These are phyloP conservation scores for Fusarium drepaniforme DNA, from an alignment of 2,329 filamentous ascomycete genomes.

Conservation along the genomic window DNA sequence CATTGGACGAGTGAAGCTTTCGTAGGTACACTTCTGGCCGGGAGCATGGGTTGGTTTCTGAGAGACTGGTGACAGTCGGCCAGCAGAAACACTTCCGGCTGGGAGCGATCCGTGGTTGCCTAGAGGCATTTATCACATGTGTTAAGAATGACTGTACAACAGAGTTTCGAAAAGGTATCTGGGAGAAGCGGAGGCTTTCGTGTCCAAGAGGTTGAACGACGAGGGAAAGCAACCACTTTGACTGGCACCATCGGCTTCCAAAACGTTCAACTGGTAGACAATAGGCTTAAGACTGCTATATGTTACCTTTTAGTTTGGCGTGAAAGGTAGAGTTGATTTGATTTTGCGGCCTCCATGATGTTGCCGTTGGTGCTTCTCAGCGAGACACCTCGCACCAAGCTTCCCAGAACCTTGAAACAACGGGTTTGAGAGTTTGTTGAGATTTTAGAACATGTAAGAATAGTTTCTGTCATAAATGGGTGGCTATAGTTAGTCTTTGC, in stretches of 20 bases:
- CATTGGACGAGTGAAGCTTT: not conserved
- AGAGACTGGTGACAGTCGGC: not conserved
- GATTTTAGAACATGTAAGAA: not conserved
- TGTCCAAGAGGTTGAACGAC: not conserved
- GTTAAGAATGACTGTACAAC: not conserved
- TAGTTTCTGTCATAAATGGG: not conserved
- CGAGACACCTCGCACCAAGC: not conserved
- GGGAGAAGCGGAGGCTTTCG: not conserved
- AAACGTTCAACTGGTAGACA: not conserved
- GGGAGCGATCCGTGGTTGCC: not conserved
- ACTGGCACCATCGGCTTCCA: not conserved
- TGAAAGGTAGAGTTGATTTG: not conserved
- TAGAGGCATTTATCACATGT: not conserved
- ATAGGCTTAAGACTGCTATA: rapidly evolving
- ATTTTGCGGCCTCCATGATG: not conserved
- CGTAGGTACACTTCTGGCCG: not conserved
- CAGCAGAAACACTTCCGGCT: not conserved
- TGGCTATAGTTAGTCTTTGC: not conserved
- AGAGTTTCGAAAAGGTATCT: not conserved
- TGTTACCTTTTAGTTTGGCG: not conserved
- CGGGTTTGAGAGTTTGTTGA: not conserved
- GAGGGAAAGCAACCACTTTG: not conserved
- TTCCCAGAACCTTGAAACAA: not conserved
- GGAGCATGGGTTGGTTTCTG: not conserved
- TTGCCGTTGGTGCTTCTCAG: not conserved